Evolutionary conservation across 208 protist genomes (phyloP), one percentile per base, ranked within the genome.

Genomic region (Acanthamoeba rhysodes): DNA sequence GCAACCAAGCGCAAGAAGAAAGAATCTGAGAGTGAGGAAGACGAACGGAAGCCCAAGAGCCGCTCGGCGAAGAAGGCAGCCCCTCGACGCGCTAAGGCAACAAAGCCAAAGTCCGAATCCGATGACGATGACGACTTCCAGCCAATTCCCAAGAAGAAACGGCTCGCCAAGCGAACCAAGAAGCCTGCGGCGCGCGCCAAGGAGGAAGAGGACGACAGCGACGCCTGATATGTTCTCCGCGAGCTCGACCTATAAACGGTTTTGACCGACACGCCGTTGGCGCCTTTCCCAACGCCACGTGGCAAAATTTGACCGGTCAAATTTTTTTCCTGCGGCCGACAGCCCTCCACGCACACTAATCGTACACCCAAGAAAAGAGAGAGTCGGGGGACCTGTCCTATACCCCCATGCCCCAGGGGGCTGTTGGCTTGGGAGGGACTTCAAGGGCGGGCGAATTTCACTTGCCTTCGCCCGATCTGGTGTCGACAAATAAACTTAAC

Each of bases 81-180:
- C 22, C 16, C 74, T 41, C 20, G 20, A 8, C 50, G 29, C 9
- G 16, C 7, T 5, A 74, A 32, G 66, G 3, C 66, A 16, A 32
- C 32, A 32, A 41, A 66, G 2, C 50, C 27, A 0, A 37, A 87
- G 50, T 24, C 62, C 37, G 29, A 3, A 5, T 14, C 66, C 20
- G 80, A 88, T 7, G n/a, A 57, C 27, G 80, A 88, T 24, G 80
- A 88, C 80, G 80, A 88, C 50, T 88, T 88, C 27, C 14, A 88
- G 34, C 80, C 80, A 27, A 6, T 50, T n/a, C 62, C 62, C n/a
- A 88, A 66, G 53, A 57, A 66, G 53, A 57, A 22, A 55, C 74
- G 74, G 34, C 20, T 84, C 22, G 74, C 74, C 74, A 84, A 84
- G 74, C 34, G 74, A 53, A 55, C 74, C 32, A 57, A 53, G 5